These are phyloP conservation scores for Naganishia onofrii DNA, from an alignment of 768 basidiomycete genomes.

Conservation along the genomic window DNA sequence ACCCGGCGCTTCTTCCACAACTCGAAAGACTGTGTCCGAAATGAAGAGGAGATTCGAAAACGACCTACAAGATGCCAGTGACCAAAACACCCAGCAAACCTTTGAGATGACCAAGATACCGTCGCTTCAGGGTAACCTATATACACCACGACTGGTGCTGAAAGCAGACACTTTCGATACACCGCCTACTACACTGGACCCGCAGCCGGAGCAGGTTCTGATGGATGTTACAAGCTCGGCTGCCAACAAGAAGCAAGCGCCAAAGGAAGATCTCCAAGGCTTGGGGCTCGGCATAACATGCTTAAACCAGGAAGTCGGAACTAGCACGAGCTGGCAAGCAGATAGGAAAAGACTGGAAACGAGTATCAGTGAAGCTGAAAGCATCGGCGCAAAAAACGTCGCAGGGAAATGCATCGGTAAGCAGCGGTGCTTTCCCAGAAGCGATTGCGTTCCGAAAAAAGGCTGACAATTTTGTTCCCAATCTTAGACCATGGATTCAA, in stretches of 20 bases:
- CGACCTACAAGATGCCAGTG: neutral
- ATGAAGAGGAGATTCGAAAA: neutral
- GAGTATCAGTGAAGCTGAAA: neutral
- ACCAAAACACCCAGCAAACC: neutral
- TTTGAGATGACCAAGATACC: neutral
- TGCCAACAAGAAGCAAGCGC: neutral
- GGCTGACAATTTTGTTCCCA: neutral
- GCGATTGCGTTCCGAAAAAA: neutral
- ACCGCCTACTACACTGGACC: neutral
- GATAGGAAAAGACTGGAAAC: neutral
- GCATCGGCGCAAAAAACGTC: neutral
- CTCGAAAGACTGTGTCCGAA: neutral
- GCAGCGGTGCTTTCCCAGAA: neutral
- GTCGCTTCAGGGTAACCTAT: neutral
- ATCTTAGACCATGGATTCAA: neutral
- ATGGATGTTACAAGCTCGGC: neutral
- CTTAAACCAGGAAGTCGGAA: neutral
- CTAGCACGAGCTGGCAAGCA: neutral
- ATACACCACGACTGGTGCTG: neutral
- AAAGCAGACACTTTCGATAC: neutral
- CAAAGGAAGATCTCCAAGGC: neutral
- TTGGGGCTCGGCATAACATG: neutral
- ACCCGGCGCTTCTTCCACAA: neutral
- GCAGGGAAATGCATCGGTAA: neutral
- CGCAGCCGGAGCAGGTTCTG: too few species aligned